Base-by-base conservation (phyloP, 2,329 filamentous ascomycete species). In the Diaporthe aspalathi region DNA sequence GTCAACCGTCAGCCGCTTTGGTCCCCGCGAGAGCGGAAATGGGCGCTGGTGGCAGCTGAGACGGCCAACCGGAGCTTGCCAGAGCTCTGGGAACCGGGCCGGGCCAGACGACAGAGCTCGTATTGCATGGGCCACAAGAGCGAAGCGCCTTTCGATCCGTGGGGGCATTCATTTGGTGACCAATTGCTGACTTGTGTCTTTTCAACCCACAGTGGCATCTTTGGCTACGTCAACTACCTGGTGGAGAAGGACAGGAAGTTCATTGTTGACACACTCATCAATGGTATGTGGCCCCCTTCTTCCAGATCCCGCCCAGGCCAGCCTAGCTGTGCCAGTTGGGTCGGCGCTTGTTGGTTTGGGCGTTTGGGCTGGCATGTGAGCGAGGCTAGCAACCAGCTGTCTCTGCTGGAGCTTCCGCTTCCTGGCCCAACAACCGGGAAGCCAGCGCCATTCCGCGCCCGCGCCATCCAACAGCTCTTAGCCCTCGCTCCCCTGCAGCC, bases 211-310 rank as follows among this genome's bases (percentile, higher is more conserved):
- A 95, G 93, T 91, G 94, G 94, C 84, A 97, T 96, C 85, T 97
- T 98, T 87, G 95, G 95, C 79, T 98, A 98, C 89, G 94, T 98
- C 87, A 98, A 98, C 88, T 98, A 98, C 86, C 88, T 98, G 83
- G 94, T 98, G 82, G 96, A 98, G 89, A 98, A 97, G 90, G 95
- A 98, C 87, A 91, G 96, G 83, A 95, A 94, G 85, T 97, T 93
- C 86, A 97, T 98, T 83, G 89, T 98, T 81, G 92, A 98, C 82
- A 98, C 95, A 74, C 89, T 99, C 77, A 93, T 98, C 83, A 98
- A 98, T 87, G 95, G 94, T 94, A 84, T 84, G 91, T 85, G 49
- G 50, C 50, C 73, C 73, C 43, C 52, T 54, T 52, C n/a, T 12
- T 27, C 22, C 22, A 50, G 47, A 35, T 69, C 68, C 67, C 63